phyloP scores from a whole-genome alignment of 148 eudicot genomes.

The Cornus florida region DNA sequence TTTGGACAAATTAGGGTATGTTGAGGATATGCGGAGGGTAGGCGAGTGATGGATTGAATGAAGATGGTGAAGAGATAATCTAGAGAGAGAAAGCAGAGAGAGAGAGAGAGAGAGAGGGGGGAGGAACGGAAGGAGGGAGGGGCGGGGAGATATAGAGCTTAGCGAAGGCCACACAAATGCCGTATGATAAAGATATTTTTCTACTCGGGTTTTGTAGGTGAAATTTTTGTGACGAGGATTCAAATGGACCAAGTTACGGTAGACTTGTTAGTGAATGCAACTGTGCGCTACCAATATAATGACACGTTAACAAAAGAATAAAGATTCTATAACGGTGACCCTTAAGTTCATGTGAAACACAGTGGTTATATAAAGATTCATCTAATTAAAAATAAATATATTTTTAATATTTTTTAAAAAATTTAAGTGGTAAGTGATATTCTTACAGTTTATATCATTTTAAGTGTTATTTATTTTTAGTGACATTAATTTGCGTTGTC shows the following conservation, averaged over 20 bases:
- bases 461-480: too few relatives aligned
- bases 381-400: too few relatives aligned
- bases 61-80: conserved; percentile 38
- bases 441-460: too few relatives aligned
- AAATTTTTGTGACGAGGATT: conserved; percentile 6
- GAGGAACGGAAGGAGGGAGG: background rate
- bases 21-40: background rate
- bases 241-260: background rate
- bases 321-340: too few relatives aligned
- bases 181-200: conserved; percentile 29
- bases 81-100: conserved; percentile 35
- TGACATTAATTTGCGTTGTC: too few relatives aligned
- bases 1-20: conserved; percentile 3
- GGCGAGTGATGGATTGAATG: conserved; percentile 11
- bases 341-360: too few relatives aligned
- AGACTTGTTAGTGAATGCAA: background rate
- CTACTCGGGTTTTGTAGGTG: background rate
- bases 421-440: too few relatives aligned
- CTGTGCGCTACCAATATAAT: background rate
- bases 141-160: conserved; percentile 10
- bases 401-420: too few relatives aligned
- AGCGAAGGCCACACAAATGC: conserved; percentile 42
- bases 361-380: too few relatives aligned
- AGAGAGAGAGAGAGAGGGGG: background rate
- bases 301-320: too few relatives aligned